These are phyloP conservation scores for Suillus subalutaceus DNA, from an alignment of 768 basidiomycete genomes.

Conservation along the genomic window DNA sequence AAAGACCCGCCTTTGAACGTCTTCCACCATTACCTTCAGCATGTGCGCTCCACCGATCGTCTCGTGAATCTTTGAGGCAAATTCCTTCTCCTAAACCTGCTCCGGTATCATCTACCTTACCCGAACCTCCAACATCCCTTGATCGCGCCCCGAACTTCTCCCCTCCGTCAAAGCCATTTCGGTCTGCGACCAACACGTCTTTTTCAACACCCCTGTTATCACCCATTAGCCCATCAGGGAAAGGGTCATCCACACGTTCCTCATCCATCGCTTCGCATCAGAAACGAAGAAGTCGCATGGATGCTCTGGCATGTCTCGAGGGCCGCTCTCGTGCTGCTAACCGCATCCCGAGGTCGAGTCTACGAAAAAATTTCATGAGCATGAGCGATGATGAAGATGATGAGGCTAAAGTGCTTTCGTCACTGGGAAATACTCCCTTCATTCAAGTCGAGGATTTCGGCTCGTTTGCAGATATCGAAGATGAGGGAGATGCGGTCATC, in stretches of 20 bases:
- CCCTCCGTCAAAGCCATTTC: background rate
- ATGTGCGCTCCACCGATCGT: conserved; percentile 32
- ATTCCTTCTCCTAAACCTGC: conserved; percentile 66
- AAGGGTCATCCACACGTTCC: conserved; percentile 23
- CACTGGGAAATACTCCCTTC: conserved; percentile 14
- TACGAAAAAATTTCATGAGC: conserved; percentile 61
- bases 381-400: conserved; percentile 68
- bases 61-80: conserved; percentile 46
- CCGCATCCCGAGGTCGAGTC: conserved; percentile 22
- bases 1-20: conserved; percentile 23
- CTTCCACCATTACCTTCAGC: conserved; percentile 17
- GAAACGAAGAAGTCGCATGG: conserved; percentile 52
- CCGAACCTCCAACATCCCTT: conserved; percentile 31
- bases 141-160: background rate
- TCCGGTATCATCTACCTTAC: conserved; percentile 51
- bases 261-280: conserved; percentile 49
- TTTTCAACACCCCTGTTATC: conserved; percentile 22
- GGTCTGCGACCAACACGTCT: conserved; percentile 21
- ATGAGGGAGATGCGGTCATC: conserved; percentile 31
- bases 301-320: conserved; percentile 67
- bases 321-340: conserved; percentile 42
- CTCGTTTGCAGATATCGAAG: conserved; percentile 34
- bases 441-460: conserved; percentile 26
- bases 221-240: conserved; percentile 17
- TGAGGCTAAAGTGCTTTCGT: conserved; percentile 21